Evolutionary conservation across 2,329 filamentous ascomycete genomes (phyloP), one percentile per base, ranked within the genome.

Genomic region (Orbilia oligospora): DNA sequence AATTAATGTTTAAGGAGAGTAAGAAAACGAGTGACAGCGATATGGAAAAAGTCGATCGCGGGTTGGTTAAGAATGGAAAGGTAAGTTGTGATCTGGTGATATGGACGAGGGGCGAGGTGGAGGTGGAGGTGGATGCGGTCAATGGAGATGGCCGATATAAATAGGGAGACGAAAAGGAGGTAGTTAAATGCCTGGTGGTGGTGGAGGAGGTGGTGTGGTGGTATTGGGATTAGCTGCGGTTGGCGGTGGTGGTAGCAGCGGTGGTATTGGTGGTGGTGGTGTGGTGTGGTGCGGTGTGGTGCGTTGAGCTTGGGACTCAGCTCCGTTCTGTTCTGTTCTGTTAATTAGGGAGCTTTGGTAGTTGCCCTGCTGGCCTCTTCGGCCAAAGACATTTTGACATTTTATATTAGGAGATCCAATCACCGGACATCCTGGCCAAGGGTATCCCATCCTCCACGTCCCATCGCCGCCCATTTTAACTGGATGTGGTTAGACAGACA

Each of bases 281-380:
- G 49, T 58, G 61, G 56, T 16, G 10, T 48, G 61, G 69, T 58
- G 58, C 46, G 61, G 56, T 61, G 51, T 20, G 38, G 69, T 72
- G 69, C 20, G 61, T 65, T 72, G 69, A 56, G 58, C 58, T n/a
- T 66, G 46, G 67, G 70, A 48, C 66, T 66, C 48, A 51, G 53
- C 49, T 70, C 24, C 61, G 22, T n/a, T n/a, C n/a, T n/a, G n/a
- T n/a, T n/a, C n/a, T n/a, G n/a, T n/a, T n/a, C n/a, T n/a, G n/a
- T n/a, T n/a, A n/a, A 41, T 27, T 67, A 58, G 72, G 27, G 36
- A 46, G 46, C 18, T 30, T 30, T 30, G 27, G 27, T 30, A 69
- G 41, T 70, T 76, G 72, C 72, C 73, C 58, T 71, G 73, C 73
- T 77, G 73, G 66, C 73, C 73, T 77, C 46, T 77, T 71, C 53